Evolutionary conservation across 2,329 filamentous ascomycete genomes (phyloP), one percentile per base, ranked within the genome.

Genomic region (Lachnellula willkommii): DNA sequence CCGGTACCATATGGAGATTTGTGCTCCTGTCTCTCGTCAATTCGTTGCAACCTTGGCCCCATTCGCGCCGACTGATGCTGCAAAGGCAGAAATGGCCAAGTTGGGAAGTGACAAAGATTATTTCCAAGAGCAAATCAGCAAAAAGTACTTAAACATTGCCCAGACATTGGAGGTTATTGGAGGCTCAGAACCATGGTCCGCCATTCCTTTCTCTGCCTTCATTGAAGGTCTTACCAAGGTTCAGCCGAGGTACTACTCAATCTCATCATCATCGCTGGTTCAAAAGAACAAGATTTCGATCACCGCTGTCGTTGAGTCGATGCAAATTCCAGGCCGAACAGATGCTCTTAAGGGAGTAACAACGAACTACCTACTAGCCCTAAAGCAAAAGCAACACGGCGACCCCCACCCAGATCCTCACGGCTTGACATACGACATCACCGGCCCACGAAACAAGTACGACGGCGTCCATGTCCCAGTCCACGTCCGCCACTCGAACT

Each of bases 241-340:
- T 55, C 94, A 99, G 73, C 93, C 94, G 40, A 90, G 94, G 50
- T 99, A 97, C 80, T 99, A 99, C 78, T 99, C 95, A 50, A 99
- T 99, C 72, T 99, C 94, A 2, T 99, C 95, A 1, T 97, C 94
- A 1, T 96, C 94, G 6, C 73, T 91, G 8, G 92, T 95, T 15
- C 92, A 99, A 71, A 92, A 94, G 71, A 87, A 95, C 74, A 93
- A 91, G 77, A 91, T 99, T 63, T 90, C 94, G 58, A 88, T 99
- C 67, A 99, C 94, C 15, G 93, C 93, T 55, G 88, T 97, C 42
- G 93, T 99, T 57, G 94, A 97, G 72, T 90, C 87, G 12, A 81
- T 91, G 65, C 75, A 83, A 57, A 82, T 95, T 62, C 85, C 90
- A 20, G 89, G 89, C 63, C 86, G 90, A 49, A 78, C 82, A 35